Conservation (phyloP, 148 eudicot species). For the Rhododendron mucronatum region DNA sequence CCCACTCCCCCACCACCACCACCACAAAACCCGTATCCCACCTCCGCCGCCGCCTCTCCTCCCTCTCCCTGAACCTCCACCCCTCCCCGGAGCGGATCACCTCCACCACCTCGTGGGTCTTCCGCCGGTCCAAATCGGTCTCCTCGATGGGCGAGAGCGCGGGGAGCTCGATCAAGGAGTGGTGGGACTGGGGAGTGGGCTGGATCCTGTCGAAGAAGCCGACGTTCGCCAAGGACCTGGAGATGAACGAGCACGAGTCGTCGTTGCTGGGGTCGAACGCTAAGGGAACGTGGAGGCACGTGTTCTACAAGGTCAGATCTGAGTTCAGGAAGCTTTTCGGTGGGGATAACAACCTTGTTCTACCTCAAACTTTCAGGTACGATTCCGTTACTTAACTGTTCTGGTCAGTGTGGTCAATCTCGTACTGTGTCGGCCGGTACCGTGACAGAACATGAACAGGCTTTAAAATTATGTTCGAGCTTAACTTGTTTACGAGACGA, state of each 20-base stretch:
- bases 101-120: constrained; percentile 30
- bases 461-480: too few species aligned
- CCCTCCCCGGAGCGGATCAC: constrained; percentile 20
- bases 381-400: constrained; percentile 6
- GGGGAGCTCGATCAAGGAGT: constrained; percentile 41
- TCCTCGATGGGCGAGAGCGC: constrained; percentile 52
- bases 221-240: constrained; percentile 62
- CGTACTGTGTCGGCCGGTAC: too few species aligned
- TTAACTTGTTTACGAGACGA: too few species aligned
- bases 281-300: constrained; percentile 61
- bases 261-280: constrained; percentile 42
- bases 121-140: constrained; percentile 50
- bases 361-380: constrained; percentile 65
- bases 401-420: too few species aligned
- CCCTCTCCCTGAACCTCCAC: constrained; percentile 48
- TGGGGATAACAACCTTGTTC: constrained; percentile 31
- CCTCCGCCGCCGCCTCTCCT: constrained; percentile 53
- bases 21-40: neutral
- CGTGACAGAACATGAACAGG: too few species aligned
- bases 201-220: constrained; percentile 77
- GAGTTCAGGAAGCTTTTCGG: constrained; percentile 45
- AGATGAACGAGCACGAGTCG: constrained; percentile 78
- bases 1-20: constrained; percentile 15
- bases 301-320: constrained; percentile 52
- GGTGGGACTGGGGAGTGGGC: constrained; percentile 72